Conservation (phyloP, 2,329 filamentous ascomycete species). For the Exophiala sp. region DNA sequence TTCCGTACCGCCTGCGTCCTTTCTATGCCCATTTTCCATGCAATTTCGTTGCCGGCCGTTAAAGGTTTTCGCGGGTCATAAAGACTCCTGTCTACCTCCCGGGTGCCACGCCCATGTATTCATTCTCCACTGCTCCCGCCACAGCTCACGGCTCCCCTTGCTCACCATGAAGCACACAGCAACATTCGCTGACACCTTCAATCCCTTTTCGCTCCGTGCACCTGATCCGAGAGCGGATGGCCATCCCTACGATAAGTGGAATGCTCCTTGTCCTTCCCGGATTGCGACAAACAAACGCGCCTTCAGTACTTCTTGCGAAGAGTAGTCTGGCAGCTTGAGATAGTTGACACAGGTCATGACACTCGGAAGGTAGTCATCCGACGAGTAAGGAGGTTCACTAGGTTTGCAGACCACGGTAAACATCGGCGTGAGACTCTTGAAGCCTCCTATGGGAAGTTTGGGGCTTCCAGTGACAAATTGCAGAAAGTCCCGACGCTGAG, state of each 20-base stretch:
- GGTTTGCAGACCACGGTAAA: constrained; percentile 99
- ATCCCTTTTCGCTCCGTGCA: background rate
- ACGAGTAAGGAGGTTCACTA: constrained; percentile 86
- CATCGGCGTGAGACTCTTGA: constrained; percentile 94
- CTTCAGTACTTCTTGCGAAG: constrained; percentile 66
- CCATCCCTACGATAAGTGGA: constrained; percentile 71
- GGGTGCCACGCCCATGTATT: background rate
- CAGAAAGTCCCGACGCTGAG: constrained; percentile 83
- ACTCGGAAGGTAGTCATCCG: constrained; percentile 96
- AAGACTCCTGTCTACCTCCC: background rate
- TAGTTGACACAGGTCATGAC: constrained; percentile 99
- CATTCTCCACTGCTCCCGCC: too few relatives aligned
- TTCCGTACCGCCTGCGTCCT: background rate
- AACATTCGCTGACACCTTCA: background rate
- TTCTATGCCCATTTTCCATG: background rate
- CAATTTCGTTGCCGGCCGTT: background rate
- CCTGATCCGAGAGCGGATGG: background rate
- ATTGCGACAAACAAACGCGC: constrained; percentile 78
- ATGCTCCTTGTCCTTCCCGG: constrained; percentile 92
- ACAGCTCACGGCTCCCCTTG: too few relatives aligned
- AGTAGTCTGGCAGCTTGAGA: constrained; percentile 94
- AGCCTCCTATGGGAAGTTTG: constrained; percentile 95
- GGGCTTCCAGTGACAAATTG: constrained; percentile 98
- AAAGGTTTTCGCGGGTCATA: background rate
- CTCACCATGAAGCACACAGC: background rate